A percentile compares a stretch with the other conserved stretches of the same genome.
These are phyloP conservation scores for Pancytospora epiphaga DNA, from an alignment of 371 early-diverging fungal genomes.

Conservation along the genomic window DNA sequence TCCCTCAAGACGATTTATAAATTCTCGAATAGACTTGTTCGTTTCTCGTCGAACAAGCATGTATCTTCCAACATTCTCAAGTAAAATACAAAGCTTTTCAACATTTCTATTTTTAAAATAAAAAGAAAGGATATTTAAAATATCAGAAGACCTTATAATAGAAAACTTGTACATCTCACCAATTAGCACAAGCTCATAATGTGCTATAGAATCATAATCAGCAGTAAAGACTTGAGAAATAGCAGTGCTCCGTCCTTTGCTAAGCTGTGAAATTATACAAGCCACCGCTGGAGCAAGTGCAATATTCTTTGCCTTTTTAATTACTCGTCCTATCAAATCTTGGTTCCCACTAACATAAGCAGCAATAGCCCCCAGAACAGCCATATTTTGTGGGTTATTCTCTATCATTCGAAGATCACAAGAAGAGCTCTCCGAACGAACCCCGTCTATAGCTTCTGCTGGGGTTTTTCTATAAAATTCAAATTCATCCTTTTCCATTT, in stretches of 20 bases:
- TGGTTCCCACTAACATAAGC: background rate
- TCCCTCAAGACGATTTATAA: background rate
- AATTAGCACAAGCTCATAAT: background rate
- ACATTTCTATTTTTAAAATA: background rate
- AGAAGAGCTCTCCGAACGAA: too few relatives aligned
- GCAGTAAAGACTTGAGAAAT: background rate
- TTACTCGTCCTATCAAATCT: background rate
- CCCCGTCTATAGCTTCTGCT: background rate
- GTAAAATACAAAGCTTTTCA: background rate
- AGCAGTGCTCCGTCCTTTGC: background rate
- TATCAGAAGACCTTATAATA: background rate
- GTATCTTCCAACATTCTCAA: background rate
- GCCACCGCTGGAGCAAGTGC: constrained; percentile 3
- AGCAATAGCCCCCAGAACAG: background rate
- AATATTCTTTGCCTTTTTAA: background rate
- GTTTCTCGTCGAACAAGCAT: constrained; percentile 3
- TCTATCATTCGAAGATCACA: background rate
- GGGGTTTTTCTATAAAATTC: constrained; percentile 1
- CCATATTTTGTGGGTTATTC: background rate
- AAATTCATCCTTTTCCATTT: background rate
- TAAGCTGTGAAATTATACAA: constrained; percentile 1
- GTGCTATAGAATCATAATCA: background rate
- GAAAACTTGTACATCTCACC: constrained; percentile 14
- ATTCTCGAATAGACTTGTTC: background rate
- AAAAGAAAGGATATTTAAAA: background rate